Percentiles rank a stretch among this genome's conserved stretches.
phyloP scores from a whole-genome alignment of 495 filamentous ascomycete species.

The Alectoria sarmentosa region DNA sequence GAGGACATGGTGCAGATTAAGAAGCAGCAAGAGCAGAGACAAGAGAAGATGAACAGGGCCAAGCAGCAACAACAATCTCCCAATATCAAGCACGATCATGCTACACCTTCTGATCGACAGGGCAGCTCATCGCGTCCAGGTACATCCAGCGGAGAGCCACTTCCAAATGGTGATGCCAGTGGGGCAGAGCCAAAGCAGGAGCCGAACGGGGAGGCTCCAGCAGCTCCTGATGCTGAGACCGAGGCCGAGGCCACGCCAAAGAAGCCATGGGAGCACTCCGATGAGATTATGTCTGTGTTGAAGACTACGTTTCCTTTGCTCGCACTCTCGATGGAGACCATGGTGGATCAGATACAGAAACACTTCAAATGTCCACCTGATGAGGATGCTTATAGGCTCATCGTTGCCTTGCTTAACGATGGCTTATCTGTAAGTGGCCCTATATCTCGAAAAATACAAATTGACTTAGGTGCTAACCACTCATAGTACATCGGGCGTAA shows the following conservation, averaged over 20 bases:
- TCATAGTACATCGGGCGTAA: constrained; percentile 72
- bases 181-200: constrained; percentile 26
- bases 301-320: constrained; percentile 96
- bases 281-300: constrained; percentile 87
- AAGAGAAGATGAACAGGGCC: constrained; percentile 49
- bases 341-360: constrained; percentile 98
- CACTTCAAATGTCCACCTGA: constrained; percentile 98
- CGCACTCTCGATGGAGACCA: constrained; percentile 96
- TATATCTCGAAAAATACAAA: neutral
- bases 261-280: constrained; percentile 91
- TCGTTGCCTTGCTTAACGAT: constrained; percentile 93
- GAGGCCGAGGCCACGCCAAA: constrained; percentile 42
- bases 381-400: constrained; percentile 96
- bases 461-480: constrained; percentile 7
- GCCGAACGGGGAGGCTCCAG: constrained; percentile 37
- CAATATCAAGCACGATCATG: constrained; percentile 38
- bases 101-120: constrained; percentile 31
- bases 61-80: constrained; percentile 41
- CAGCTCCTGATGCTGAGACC: constrained; percentile 23
- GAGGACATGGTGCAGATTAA: constrained; percentile 92
- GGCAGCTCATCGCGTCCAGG: constrained; percentile 39
- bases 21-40: constrained; percentile 76
- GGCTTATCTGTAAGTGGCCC: constrained; percentile 48
- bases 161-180: constrained; percentile 30
- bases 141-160: constrained; percentile 44